phyloP scores from a whole-genome alignment of 495 filamentous ascomycete genomes.

The Cenococcum geophilum region DNA sequence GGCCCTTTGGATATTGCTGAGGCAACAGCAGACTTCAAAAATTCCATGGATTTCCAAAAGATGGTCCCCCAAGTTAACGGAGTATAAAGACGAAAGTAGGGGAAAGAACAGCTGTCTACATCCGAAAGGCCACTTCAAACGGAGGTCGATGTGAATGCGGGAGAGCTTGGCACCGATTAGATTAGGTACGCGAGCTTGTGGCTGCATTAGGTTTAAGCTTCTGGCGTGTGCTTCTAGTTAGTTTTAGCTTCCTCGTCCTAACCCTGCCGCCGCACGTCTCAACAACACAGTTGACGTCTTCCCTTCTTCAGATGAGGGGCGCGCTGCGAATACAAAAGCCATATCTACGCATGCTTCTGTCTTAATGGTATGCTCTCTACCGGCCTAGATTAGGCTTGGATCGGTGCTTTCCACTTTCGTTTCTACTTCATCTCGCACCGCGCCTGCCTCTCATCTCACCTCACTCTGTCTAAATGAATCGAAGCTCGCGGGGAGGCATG shows the following conservation, averaged over 20 bases:
- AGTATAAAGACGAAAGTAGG: background rate
- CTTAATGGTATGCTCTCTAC: background rate
- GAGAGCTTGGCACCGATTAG: background rate
- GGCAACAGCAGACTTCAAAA: constrained; percentile 92
- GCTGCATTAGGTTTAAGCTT: too few species aligned
- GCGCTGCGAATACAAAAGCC: background rate
- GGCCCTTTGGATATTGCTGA: constrained; percentile 94
- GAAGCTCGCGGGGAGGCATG: background rate
- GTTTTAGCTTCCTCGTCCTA: too few species aligned
- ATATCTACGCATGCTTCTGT: background rate
- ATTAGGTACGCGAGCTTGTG: background rate
- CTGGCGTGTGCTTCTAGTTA: too few species aligned
- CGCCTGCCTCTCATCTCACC: background rate
- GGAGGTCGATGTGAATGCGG: too few species aligned
- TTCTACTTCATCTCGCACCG: background rate
- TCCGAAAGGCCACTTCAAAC: background rate
- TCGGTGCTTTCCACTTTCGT: background rate
- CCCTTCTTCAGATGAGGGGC: background rate
- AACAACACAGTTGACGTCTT: background rate
- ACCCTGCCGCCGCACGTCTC: background rate
- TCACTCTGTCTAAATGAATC: constrained; percentile 2
- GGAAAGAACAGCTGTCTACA: background rate
- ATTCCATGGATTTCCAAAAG: constrained; percentile 64
- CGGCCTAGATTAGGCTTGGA: background rate
- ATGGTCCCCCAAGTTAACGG: background rate